Percentiles rank a stretch among this genome's conserved stretches.
phyloP scores from a whole-genome alignment of 2,329 filamentous ascomycete species.

The Capronia coronata region DNA sequence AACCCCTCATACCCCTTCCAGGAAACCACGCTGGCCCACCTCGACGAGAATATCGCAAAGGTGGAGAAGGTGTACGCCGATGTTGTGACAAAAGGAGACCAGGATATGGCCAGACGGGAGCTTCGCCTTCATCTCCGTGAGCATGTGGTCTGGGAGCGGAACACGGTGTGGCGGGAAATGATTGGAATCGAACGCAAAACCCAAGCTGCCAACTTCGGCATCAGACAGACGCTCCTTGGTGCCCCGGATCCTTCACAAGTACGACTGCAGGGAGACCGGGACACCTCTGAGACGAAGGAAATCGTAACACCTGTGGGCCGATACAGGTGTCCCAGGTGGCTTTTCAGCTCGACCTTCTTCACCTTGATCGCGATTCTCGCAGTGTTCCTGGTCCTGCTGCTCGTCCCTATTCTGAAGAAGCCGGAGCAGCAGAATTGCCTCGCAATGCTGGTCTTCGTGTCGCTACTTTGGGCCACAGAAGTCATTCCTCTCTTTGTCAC shows the following conservation, averaged over 20 bases:
- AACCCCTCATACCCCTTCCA: slow-evolving; percentile 76
- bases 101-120: slow-evolving; percentile 70
- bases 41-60: slow-evolving; percentile 65
- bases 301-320: slow-evolving; percentile 73
- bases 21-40: slow-evolving; percentile 59
- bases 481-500: slow-evolving; percentile 96
- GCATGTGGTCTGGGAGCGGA: slow-evolving; percentile 97
- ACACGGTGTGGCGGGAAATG: slow-evolving; percentile 98
- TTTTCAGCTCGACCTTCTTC: slow-evolving; percentile 75
- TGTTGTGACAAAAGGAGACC: slow-evolving; percentile 74
- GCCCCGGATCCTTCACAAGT: slow-evolving; percentile 62
- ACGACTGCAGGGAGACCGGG: slow-evolving; percentile 74
- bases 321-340: slow-evolving; percentile 69
- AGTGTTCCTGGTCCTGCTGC: slow-evolving; percentile 68
- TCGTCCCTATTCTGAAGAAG: slow-evolving; percentile 73
- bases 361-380: slow-evolving; percentile 63
- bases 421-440: slow-evolving; percentile 94
- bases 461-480: slow-evolving; percentile 93
- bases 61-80: slow-evolving; percentile 76
- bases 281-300: slow-evolving; percentile 56
- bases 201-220: slow-evolving; percentile 84
- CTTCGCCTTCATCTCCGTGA: slow-evolving; percentile 85
- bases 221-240: slow-evolving; percentile 70
- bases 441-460: slow-evolving; percentile 88
- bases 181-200: slow-evolving; percentile 95